Evolutionary conservation across 1,284 basidiomycete species (phyloP).

Genomic region (Caloboletus firmus): DNA sequence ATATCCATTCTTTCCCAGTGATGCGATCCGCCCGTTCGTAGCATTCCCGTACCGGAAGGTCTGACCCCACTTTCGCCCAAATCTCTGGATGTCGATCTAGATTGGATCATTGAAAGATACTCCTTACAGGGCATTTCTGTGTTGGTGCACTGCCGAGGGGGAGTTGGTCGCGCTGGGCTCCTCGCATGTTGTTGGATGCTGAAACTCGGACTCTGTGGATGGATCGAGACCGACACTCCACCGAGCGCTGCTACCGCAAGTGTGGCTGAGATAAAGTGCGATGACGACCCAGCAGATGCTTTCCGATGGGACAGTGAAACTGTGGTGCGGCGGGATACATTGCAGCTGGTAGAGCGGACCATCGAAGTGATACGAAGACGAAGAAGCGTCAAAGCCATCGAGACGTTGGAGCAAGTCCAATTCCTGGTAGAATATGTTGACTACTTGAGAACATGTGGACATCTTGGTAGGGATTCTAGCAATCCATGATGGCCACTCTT

Average conservation of each 20-base stretch:
- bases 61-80: conserved; percentile 71
- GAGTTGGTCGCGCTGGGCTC: conserved; percentile 91
- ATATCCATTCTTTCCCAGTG: conserved; percentile 1
- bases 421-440: conserved; percentile 83
- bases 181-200: conserved; percentile 93
- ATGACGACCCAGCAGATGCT: not conserved
- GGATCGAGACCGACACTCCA: conserved; percentile 42
- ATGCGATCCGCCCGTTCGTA: conserved; percentile 28
- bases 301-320: conserved; percentile 21
- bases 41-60: conserved; percentile 90
- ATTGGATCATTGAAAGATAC: conserved; percentile 68
- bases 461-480: not conserved
- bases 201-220: conserved; percentile 85
- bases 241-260: not conserved
- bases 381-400: conserved; percentile 83
- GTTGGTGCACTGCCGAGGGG: conserved; percentile 92
- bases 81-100: conserved; percentile 71
- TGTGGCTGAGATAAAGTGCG: conserved; percentile 7
- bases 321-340: conserved; percentile 44
- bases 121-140: conserved; percentile 75
- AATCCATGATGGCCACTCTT: no score
- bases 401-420: conserved; percentile 88
- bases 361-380: conserved; percentile 74
- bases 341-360: conserved; percentile 71
- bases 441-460: conserved; percentile 47